Evolutionary conservation across 23 red algal genomes (phyloP).

Genomic region (Chondrus crispus): DNA sequence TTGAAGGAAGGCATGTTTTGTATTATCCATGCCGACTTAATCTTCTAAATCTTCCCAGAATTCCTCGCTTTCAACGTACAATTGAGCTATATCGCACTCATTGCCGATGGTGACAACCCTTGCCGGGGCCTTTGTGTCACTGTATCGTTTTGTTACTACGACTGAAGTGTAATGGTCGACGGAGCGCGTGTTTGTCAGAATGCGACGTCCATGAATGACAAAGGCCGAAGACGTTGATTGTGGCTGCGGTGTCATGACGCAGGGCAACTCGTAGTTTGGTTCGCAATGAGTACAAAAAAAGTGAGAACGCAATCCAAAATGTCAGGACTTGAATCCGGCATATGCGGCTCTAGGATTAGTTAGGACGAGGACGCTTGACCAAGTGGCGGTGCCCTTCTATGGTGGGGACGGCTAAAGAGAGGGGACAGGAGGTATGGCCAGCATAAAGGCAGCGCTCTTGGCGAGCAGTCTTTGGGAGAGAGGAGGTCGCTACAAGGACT

Average conservation of each 20-base stretch:
- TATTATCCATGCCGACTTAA: not conserved
- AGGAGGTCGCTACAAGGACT: no score
- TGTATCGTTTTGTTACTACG: constrained; percentile 77
- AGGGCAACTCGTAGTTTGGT: constrained; percentile 89
- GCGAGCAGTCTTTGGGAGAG: no score
- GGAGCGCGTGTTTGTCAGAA: constrained; percentile 89
- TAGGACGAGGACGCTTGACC: no score
- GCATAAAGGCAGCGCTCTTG: no score
- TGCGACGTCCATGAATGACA: constrained; percentile 67
- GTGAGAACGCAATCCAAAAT: constrained; percentile 83
- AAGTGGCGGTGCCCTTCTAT: no score
- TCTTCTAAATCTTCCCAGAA: constrained; percentile 77
- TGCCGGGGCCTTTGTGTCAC: constrained; percentile 68
- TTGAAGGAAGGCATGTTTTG: not conserved
- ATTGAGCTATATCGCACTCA: constrained; percentile 94
- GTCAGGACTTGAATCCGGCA: no score
- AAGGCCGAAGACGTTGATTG: constrained; percentile 87
- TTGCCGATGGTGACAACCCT: constrained; percentile 79
- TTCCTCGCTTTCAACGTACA: constrained; percentile 73
- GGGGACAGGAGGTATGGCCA: no score
- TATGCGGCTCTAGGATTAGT: no score
- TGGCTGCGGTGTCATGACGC: constrained; percentile 75
- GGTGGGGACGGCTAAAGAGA: no score
- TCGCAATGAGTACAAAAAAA: constrained; percentile 85
- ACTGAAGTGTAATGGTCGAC: constrained; percentile 92